A percentile compares a stretch with the other conserved stretches of the same genome.
Evolutionary conservation across 495 filamentous ascomycete species (phyloP).

Genomic region (Hapsidospora chrysogenum): DNA sequence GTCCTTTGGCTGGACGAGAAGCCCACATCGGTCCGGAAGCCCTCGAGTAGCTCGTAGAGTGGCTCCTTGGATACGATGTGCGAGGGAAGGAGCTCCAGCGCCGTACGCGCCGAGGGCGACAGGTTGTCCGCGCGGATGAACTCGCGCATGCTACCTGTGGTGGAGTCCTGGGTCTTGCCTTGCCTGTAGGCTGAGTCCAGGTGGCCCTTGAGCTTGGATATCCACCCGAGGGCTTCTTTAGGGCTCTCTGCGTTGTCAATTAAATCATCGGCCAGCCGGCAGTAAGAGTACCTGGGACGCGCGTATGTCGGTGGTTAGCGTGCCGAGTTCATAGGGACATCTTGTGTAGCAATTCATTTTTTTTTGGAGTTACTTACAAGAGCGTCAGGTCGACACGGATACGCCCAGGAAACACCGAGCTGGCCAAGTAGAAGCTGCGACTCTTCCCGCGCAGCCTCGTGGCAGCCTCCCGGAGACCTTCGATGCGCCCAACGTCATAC

Average conservation of each 20-base stretch:
- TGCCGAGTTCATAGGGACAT: no score
- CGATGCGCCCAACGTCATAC: conserved; percentile 34
- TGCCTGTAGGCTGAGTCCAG: conserved; percentile 26
- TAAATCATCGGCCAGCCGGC: conserved; percentile 51
- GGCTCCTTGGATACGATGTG: conserved; percentile 31
- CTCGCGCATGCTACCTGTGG: no score
- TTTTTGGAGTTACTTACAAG: conserved; percentile 18
- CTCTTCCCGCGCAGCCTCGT: conserved; percentile 37
- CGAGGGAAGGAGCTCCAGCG: conserved; percentile 36
- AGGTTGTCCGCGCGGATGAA: conserved; percentile 28
- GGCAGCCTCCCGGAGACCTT: conserved; percentile 37
- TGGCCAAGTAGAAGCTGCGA: conserved; percentile 53
- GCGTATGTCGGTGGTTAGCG: conserved; percentile 5
- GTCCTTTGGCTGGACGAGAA: conserved; percentile 16
- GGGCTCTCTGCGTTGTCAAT: conserved; percentile 37
- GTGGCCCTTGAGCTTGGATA: conserved; percentile 30
- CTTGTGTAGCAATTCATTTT: background rate
- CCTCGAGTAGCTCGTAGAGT: conserved; percentile 42
- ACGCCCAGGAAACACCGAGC: conserved; percentile 40
- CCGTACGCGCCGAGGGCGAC: conserved; percentile 24
- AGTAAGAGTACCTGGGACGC: conserved; percentile 43
- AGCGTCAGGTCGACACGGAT: conserved; percentile 49
- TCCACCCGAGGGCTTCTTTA: conserved; percentile 30
- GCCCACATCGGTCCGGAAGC: conserved; percentile 43
- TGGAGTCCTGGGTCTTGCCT: conserved; percentile 3